phyloP scores from a whole-genome alignment of 805 yeast genomes.

The Barnettozyma populi region DNA sequence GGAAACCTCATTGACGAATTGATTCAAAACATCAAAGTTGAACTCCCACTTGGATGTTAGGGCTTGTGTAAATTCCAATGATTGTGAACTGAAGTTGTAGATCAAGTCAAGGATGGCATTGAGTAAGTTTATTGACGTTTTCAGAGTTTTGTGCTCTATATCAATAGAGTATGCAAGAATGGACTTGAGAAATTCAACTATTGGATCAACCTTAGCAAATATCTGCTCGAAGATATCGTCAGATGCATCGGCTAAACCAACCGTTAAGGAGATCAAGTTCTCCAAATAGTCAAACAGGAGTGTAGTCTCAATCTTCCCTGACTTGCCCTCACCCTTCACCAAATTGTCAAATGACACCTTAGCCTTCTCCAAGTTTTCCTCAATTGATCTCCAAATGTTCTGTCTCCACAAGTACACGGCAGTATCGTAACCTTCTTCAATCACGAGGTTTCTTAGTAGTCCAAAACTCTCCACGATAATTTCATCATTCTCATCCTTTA shows the following conservation, averaged over 20 bases:
- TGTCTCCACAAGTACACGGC: constrained; percentile 72
- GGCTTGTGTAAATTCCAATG: constrained; percentile 42
- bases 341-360: constrained; percentile 42
- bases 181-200: constrained; percentile 24
- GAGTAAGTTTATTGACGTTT: constrained; percentile 38
- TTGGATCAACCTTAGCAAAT: constrained; percentile 21
- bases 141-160: constrained; percentile 22
- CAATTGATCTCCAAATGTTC: constrained; percentile 64
- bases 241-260: constrained; percentile 60
- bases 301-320: constrained; percentile 36
- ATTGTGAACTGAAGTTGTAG: constrained; percentile 57
- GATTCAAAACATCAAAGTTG: constrained; percentile 12
- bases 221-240: constrained; percentile 50
- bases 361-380: constrained; percentile 45
- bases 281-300: constrained; percentile 64
- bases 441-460: constrained; percentile 67
- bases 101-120: constrained; percentile 51
- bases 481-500: constrained; percentile 67
- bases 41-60: constrained; percentile 16
- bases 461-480: constrained; percentile 80
- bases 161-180: constrained; percentile 27
- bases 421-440: constrained; percentile 86
- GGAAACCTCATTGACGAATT: constrained; percentile 9
- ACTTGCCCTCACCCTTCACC: constrained; percentile 21
- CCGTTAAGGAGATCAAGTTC: constrained; percentile 62